phyloP scores from a whole-genome alignment of 2,329 filamentous ascomycete genomes.

The Penicillium sp. region DNA sequence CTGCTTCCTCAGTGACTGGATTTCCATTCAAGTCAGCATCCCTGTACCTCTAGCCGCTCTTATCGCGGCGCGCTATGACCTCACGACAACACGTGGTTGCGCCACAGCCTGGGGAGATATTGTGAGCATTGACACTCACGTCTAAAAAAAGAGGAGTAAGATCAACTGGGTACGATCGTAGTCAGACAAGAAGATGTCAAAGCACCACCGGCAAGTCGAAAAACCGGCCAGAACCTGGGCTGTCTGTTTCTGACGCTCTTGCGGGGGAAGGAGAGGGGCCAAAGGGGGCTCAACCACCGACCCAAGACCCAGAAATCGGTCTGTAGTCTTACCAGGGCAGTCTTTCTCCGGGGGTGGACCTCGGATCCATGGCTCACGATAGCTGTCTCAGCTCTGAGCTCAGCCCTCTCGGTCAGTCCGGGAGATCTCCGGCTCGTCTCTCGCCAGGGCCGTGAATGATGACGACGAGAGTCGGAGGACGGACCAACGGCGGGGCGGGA shows the following conservation, averaged over 20 bases:
- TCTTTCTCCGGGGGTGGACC: background rate
- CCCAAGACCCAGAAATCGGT: background rate
- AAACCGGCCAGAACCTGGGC: background rate
- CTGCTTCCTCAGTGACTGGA: background rate
- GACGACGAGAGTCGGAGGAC: background rate
- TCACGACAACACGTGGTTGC: slow-evolving; percentile 12
- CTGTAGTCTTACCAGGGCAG: background rate
- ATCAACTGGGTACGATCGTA: background rate
- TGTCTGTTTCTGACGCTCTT: background rate
- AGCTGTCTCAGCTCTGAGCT: background rate
- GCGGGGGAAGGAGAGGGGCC: background rate
- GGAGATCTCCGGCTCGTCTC: background rate
- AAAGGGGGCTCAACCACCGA: background rate
- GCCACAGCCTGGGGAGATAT: slow-evolving; percentile 6
- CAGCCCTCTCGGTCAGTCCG: background rate
- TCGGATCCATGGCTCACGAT: background rate
- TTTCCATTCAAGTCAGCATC: background rate
- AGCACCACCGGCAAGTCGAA: background rate
- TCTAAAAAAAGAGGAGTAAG: no score
- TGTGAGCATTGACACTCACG: background rate
- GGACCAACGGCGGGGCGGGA: slow-evolving; percentile 10
- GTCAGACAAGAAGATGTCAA: background rate
- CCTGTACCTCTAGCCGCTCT: background rate
- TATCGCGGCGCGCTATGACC: slow-evolving; percentile 2
- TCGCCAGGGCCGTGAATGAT: background rate